A percentile compares a stretch with the other conserved stretches of the same genome.
Conservation (phyloP, 345 rosid genomes). For the Jatropha curcas region DNA sequence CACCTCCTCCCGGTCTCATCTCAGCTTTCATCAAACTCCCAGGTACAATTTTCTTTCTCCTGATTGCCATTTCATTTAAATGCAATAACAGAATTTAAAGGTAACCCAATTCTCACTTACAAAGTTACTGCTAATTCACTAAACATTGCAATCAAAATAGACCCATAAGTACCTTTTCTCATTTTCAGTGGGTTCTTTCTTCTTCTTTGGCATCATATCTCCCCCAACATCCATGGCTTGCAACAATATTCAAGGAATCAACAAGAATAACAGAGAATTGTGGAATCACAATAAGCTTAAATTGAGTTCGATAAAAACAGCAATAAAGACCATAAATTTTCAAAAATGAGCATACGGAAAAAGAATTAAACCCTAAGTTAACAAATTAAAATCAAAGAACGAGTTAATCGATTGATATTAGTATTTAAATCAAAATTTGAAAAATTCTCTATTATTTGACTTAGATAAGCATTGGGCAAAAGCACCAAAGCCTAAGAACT, state of each 20-base stretch:
- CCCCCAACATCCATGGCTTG: slow-evolving; percentile 45
- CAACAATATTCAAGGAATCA: neutral
- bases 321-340: too few relatives aligned
- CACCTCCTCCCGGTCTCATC: slow-evolving; percentile 90
- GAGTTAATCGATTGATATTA: too few relatives aligned
- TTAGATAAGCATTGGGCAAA: neutral
- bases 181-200: slow-evolving; percentile 57
- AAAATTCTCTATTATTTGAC: neutral
- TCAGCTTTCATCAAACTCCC: slow-evolving; percentile 91
- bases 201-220: slow-evolving; percentile 46
- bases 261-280: neutral
- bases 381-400: too few relatives aligned
- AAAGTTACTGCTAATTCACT: neutral
- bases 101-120: neutral
- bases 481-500: neutral
- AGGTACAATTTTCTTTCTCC: slow-evolving; percentile 84
- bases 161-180: slow-evolving; percentile 49
- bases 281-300: neutral
- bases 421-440: too few relatives aligned
- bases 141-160: neutral
- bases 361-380: neutral
- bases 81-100: neutral
- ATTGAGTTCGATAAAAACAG: too few relatives aligned
- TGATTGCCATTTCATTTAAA: slow-evolving; percentile 23
- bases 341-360: neutral